phyloP scores from a whole-genome alignment of 345 rosid species.

The Lepidium didymum region DNA sequence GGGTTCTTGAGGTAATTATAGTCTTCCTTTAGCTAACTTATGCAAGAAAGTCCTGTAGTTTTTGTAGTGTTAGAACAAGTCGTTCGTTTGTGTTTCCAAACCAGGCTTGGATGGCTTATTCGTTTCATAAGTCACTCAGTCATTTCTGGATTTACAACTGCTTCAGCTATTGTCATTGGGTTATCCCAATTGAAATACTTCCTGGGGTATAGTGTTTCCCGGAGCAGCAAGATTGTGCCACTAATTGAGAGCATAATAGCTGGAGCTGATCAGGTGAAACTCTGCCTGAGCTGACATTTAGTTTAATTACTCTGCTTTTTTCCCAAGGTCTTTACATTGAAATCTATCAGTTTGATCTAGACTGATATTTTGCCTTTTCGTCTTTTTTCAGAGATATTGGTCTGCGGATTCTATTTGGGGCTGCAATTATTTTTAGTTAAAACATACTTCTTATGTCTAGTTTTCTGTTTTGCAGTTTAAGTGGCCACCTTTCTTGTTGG shows the following conservation, averaged over 20 bases:
- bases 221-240: slow-evolving; percentile 88
- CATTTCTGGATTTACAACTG: slow-evolving; percentile 92
- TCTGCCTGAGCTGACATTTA: not conserved
- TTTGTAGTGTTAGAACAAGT: slow-evolving; percentile 1
- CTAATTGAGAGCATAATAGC: slow-evolving; percentile 75
- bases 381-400: not conserved
- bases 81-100: not conserved
- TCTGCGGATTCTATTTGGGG: not conserved
- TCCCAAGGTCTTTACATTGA: not conserved
- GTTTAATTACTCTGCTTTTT: not conserved
- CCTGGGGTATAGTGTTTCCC: slow-evolving; percentile 68
- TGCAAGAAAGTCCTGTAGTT: not conserved
- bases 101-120: slow-evolving; percentile 98
- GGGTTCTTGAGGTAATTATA: slow-evolving; percentile 65
- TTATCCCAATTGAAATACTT: slow-evolving; percentile 88
- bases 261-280: slow-evolving; percentile 71
- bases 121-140: slow-evolving; percentile 98
- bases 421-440: not conserved
- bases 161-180: slow-evolving; percentile 93
- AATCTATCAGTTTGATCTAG: not conserved
- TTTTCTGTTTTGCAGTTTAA: slow-evolving; percentile 74
- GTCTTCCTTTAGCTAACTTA: not conserved
- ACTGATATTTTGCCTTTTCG: not conserved
- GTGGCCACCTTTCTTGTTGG: slow-evolving; percentile 99
- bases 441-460: not conserved